Evolutionary conservation across 306 rosid species (phyloP).

Genomic region (Ammopiptanthus mongolicus): DNA sequence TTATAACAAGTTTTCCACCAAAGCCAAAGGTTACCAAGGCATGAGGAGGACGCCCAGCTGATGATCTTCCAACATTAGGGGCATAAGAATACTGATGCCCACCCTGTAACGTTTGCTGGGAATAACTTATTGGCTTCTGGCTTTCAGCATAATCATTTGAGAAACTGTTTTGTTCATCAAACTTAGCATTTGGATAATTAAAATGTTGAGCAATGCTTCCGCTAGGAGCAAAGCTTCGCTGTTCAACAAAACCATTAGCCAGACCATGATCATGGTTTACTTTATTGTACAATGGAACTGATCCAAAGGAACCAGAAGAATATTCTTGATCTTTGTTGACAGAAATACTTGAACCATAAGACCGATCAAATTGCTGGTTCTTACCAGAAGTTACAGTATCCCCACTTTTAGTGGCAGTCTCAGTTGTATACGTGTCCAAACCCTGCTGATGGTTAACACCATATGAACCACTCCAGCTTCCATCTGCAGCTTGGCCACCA

Average conservation of each 20-base stretch:
- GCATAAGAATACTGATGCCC: slow-evolving; percentile 50
- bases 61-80: slow-evolving; percentile 54
- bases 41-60: slow-evolving; percentile 83
- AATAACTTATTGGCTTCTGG: slow-evolving; percentile 38
- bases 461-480: slow-evolving; percentile 44
- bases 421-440: slow-evolving; percentile 32
- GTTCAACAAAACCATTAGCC: slow-evolving; percentile 45
- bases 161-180: slow-evolving; percentile 33
- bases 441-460: slow-evolving; percentile 35
- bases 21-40: slow-evolving; percentile 79
- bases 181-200: slow-evolving; percentile 40
- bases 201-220: slow-evolving; percentile 45
- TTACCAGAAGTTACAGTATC: slow-evolving; percentile 25
- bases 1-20: slow-evolving; percentile 82
- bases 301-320: slow-evolving; percentile 42
- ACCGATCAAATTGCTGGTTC: slow-evolving; percentile 37
- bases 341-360: slow-evolving; percentile 39
- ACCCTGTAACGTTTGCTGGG: slow-evolving; percentile 53
- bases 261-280: slow-evolving; percentile 37
- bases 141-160: slow-evolving; percentile 42
- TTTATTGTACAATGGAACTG: slow-evolving; percentile 45
- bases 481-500: slow-evolving; percentile 39
- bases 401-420: slow-evolving; percentile 23
- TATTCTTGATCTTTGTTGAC: slow-evolving; percentile 39
- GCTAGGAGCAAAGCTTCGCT: slow-evolving; percentile 37